These are phyloP conservation scores for Rutidosis leptorrhynchoides DNA, from an alignment of 129 eudicot species.

Conservation along the genomic window DNA sequence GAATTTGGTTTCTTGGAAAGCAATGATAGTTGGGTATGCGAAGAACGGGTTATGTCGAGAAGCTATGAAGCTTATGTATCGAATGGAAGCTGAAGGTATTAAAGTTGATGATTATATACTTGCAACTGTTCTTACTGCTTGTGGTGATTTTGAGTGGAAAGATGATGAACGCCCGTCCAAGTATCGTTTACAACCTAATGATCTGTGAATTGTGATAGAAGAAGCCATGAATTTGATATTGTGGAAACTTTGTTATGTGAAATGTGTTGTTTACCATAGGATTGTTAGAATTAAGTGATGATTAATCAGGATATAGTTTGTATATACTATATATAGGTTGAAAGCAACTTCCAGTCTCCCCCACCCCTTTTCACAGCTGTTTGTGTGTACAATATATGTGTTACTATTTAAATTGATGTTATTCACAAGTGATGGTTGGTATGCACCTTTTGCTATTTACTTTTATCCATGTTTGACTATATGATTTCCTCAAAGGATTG, in stretches of 20 bases:
- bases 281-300: background rate
- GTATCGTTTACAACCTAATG: slow-evolving; percentile 30
- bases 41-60: slow-evolving; percentile 71
- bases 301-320: slow-evolving; percentile 16
- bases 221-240: background rate
- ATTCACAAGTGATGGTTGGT: background rate
- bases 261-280: slow-evolving; percentile 12
- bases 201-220: slow-evolving; percentile 16
- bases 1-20: slow-evolving; percentile 79
- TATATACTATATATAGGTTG: slow-evolving; percentile 35
- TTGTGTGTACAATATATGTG: background rate
- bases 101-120: slow-evolving; percentile 71
- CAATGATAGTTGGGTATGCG: slow-evolving; percentile 83
- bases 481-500: too few species aligned
- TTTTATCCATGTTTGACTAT: too few species aligned
- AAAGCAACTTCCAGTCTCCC: background rate
- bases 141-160: slow-evolving; percentile 65
- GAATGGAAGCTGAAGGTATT: slow-evolving; percentile 79
- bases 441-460: background rate
- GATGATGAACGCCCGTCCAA: slow-evolving; percentile 28
- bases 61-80: slow-evolving; percentile 80
- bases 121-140: slow-evolving; percentile 72
- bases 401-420: background rate
- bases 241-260: background rate
- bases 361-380: background rate